Base-by-base conservation (phyloP, 2,329 filamentous ascomycete genomes). In the Pseudocercospora cruenta region DNA sequence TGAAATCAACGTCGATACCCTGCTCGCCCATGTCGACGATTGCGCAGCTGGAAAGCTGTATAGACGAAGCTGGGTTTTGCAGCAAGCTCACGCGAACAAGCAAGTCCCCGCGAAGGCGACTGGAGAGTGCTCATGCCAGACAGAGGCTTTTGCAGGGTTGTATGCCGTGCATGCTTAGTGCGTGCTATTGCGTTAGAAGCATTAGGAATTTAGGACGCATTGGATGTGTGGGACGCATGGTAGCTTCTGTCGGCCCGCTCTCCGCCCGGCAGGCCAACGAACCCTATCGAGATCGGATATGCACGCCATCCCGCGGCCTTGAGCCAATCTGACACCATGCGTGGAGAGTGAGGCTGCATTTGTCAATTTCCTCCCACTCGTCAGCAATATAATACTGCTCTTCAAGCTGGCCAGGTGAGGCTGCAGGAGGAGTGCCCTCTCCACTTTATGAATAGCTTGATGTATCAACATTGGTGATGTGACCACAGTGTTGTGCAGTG, bases 401-500 rank as follows among this genome's bases (percentile, higher is more conserved):
- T 26, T 14, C 47, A 33, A 16, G 39, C 39, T 43, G 22, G 45
- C 43, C 53, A 51, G 53, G 43, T 24, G 59, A 62, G 26, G 26
- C 21, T 43, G 39, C 43, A 24, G 26, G 22, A 47, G 51, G 54
- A 51, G 47, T 21, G 33, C 58, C 33, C 2, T 33, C 47, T 19
- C 36, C 39, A 36, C 31, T 62, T 19, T 51, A 22, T 22, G 39
- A 21, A 14, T 10, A 21, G n/a, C 22, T 57, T 26, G 57, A 59
- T 45, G 63, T 43, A 28, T 58, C 39, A 62, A 51, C 31, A 28
- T 39, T 43, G 59, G 21, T 54, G 59, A 60, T 60, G 64, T 24
- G 39, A 58, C 60, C 60, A 58, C 26, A 66, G 45, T 66, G 64
- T 55, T 57, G 54, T 62, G 64, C 64, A 62, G 28, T 66, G 63